Percentiles rank a stretch among this genome's conserved stretches.
Evolutionary conservation across 768 basidiomycete genomes (phyloP).

Genomic region (Suillus paluster): DNA sequence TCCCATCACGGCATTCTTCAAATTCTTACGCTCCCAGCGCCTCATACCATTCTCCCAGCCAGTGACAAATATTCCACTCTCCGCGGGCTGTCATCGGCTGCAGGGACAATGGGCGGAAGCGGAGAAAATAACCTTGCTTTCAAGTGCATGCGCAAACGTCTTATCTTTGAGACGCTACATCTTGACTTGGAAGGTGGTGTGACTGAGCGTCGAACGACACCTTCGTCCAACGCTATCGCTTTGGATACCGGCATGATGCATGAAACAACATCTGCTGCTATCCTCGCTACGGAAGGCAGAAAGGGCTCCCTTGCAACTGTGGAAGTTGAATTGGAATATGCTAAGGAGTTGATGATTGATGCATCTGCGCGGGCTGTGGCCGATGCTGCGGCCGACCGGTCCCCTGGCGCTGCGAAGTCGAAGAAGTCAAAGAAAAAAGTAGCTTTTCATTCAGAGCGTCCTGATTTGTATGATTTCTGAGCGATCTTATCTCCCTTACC

Average conservation of each 20-base stretch:
- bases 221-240: conserved; percentile 36
- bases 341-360: conserved; percentile 14
- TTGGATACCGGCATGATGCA: conserved; percentile 21
- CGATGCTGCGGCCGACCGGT: conserved; percentile 14
- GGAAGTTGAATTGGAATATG: conserved; percentile 49
- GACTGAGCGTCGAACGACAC: conserved; percentile 70
- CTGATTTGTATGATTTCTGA: conserved; percentile 79
- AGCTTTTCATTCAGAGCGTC: conserved; percentile 66
- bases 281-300: conserved; percentile 10
- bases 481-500: neutral
- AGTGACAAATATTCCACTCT: conserved; percentile 85
- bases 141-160: conserved; percentile 84
- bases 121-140: conserved; percentile 98
- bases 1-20: conserved; percentile 86
- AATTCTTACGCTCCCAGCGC: conserved; percentile 76
- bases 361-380: conserved; percentile 11
- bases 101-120: conserved; percentile 56
- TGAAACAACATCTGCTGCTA: conserved; percentile 12
- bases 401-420: conserved; percentile 22
- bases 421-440: conserved; percentile 70
- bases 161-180: conserved; percentile 92
- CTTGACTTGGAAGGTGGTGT: conserved; percentile 87
- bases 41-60: conserved; percentile 72
- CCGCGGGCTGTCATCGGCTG: conserved; percentile 72
- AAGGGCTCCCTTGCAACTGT: conserved; percentile 41